Conservation (phyloP, 2,329 filamentous ascomycete species). For the Fusarium avenaceum region DNA sequence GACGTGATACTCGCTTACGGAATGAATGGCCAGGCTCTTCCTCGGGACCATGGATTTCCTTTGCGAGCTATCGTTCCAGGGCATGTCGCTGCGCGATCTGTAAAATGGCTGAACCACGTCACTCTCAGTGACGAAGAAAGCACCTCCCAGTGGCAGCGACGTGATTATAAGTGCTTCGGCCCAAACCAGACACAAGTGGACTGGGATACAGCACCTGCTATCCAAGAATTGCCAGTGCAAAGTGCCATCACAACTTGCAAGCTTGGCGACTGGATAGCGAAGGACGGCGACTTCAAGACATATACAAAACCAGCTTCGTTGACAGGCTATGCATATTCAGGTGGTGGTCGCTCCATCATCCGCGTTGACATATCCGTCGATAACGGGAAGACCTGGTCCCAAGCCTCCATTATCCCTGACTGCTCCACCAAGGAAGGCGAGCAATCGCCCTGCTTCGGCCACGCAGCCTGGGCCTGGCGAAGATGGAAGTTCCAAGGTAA, state of each 20-base stretch:
- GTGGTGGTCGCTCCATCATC: slow-evolving; percentile 74
- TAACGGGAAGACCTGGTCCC: slow-evolving; percentile 73
- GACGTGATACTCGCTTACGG: slow-evolving; percentile 76
- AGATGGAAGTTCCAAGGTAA: slow-evolving; percentile 70
- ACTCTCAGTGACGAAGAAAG: slow-evolving; percentile 76
- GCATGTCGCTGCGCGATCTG: slow-evolving; percentile 74
- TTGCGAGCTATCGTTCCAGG: slow-evolving; percentile 73
- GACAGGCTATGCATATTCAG: slow-evolving; percentile 76
- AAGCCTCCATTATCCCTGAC: slow-evolving; percentile 70
- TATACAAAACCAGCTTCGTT: slow-evolving; percentile 56
- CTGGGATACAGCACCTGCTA: slow-evolving; percentile 73
- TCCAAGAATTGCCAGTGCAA: slow-evolving; percentile 77
- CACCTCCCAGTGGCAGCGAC: slow-evolving; percentile 73
- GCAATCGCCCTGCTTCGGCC: slow-evolving; percentile 54
- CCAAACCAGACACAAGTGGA: slow-evolving; percentile 72
- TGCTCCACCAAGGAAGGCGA: slow-evolving; percentile 50
- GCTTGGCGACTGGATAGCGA: slow-evolving; percentile 55
- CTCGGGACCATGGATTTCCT: slow-evolving; percentile 76
- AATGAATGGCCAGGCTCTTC: slow-evolving; percentile 75
- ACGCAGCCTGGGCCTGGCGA: slow-evolving; percentile 73
- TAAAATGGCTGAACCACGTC: slow-evolving; percentile 78
- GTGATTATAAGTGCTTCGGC: slow-evolving; percentile 78
- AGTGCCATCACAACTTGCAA: slow-evolving; percentile 71
- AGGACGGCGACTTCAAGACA: neutral
- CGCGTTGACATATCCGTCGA: slow-evolving; percentile 77